Conservation (phyloP, 768 basidiomycete species). For the Rhodotorula toruloides region DNA sequence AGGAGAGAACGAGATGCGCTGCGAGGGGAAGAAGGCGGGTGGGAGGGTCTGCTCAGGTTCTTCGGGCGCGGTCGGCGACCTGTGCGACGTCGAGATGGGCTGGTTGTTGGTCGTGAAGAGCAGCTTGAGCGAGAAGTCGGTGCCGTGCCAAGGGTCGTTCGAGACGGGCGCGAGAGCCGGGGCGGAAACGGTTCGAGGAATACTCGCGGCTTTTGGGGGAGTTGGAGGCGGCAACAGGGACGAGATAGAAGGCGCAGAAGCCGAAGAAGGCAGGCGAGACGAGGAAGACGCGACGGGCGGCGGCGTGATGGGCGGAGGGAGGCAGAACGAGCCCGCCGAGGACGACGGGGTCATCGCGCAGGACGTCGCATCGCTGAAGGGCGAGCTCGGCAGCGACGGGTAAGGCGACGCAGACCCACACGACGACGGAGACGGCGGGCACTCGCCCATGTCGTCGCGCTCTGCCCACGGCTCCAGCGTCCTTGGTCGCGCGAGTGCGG, state of each 20-base stretch:
- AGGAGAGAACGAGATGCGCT: slow-evolving; percentile 42
- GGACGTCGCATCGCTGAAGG: slow-evolving; percentile 31
- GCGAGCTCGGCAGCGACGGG: slow-evolving; percentile 19
- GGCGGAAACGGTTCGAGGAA: slow-evolving; percentile 16
- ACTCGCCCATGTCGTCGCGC: slow-evolving; percentile 23
- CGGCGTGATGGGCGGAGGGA: slow-evolving; percentile 15
- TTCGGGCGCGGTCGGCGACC: background rate
- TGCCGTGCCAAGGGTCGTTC: slow-evolving; percentile 28
- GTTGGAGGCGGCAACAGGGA: slow-evolving; percentile 15
- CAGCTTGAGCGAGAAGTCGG: slow-evolving; percentile 37
- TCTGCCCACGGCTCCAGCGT: slow-evolving; percentile 33
- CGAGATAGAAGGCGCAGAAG: background rate
- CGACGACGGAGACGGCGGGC: slow-evolving; percentile 26
- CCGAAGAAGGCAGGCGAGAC: background rate
- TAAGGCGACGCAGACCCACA: slow-evolving; percentile 14
- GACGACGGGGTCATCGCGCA: slow-evolving; percentile 39
- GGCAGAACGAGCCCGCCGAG: slow-evolving; percentile 29
- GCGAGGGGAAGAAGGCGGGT: slow-evolving; percentile 43
- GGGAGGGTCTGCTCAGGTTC: slow-evolving; percentile 38
- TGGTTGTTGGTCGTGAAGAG: slow-evolving; percentile 24
- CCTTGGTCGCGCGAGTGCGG: slow-evolving; percentile 27
- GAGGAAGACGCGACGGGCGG: slow-evolving; percentile 9
- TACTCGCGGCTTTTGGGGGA: slow-evolving; percentile 6
- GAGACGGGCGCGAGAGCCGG: background rate
- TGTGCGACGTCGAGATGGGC: background rate